Conservation (phyloP, 768 basidiomycete species). For the Collybiopsis confluens region DNA sequence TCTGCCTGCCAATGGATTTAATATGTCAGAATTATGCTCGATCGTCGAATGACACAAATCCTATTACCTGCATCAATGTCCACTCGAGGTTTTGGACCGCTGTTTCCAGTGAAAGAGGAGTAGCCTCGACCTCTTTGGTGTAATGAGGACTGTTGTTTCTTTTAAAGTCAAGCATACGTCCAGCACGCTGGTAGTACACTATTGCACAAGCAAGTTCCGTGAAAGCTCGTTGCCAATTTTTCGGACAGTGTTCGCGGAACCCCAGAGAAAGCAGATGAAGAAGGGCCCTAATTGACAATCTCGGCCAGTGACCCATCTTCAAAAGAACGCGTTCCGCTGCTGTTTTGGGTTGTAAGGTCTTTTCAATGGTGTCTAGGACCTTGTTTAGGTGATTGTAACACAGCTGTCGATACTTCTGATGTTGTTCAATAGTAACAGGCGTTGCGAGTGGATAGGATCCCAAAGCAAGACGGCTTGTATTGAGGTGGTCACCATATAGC, state of each 20-base stretch:
- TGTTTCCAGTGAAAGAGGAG: conserved; percentile 1
- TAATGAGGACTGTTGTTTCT: neutral
- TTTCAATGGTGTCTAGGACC: neutral
- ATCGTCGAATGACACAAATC: neutral
- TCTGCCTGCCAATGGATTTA: conserved; percentile 39
- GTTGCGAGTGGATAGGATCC: neutral
- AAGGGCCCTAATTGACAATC: conserved; percentile 24
- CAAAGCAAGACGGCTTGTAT: conserved; percentile 9
- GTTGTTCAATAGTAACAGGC: neutral
- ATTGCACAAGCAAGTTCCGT: conserved; percentile 22
- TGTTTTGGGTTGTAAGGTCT: conserved; percentile 9
- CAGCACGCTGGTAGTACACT: conserved; percentile 32
- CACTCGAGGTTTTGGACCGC: conserved; percentile 29
- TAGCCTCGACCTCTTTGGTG: neutral
- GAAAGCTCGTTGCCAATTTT: conserved; percentile 27
- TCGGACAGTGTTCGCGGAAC: conserved; percentile 12
- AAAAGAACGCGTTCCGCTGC: conserved; percentile 15
- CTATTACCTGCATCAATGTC: conserved; percentile 39
- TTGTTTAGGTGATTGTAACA: neutral
- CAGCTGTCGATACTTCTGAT: neutral
- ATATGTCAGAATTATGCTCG: neutral
- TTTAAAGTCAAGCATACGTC: conserved; percentile 26
- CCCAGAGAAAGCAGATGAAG: conserved; percentile 25
- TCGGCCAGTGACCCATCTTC: conserved; percentile 32
- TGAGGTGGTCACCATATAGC: conserved; percentile 12